phyloP scores from a whole-genome alignment of 176 grass and related monocot species.

The Oryza coarctata region DNA sequence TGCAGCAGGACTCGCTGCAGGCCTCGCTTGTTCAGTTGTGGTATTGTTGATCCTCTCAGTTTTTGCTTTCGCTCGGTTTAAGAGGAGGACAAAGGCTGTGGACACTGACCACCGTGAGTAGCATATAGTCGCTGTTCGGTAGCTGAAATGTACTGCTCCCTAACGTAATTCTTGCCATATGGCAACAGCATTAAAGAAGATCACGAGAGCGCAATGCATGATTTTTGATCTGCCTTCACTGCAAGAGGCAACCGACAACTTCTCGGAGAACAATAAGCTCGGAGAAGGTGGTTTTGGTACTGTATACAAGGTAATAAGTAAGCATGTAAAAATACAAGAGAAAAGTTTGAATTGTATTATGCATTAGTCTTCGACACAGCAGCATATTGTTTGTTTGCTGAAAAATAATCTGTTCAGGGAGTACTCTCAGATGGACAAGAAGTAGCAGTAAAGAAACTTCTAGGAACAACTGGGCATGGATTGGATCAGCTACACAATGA shows the following conservation, averaged over 20 bases:
- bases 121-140: neutral
- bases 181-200: conserved; percentile 17
- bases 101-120: conserved; percentile 8
- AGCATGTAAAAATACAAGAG: too few relatives aligned
- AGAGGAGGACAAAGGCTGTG: conserved; percentile 21
- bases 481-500: conserved; percentile 35
- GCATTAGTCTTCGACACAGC: neutral
- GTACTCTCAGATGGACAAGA: conserved; percentile 36
- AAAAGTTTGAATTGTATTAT: neutral
- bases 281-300: conserved; percentile 46
- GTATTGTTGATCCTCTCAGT: neutral
- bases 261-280: conserved; percentile 42
- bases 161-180: neutral
- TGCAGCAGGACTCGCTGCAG: conserved; percentile 3
- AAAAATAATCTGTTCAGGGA: conserved; percentile 6
- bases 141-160: neutral
- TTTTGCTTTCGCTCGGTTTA: neutral
- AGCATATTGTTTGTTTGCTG: neutral
- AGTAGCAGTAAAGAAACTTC: conserved; percentile 50
- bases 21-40: neutral
- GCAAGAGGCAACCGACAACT: conserved; percentile 40
- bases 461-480: conserved; percentile 26
- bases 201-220: conserved; percentile 26
- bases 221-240: conserved; percentile 41
- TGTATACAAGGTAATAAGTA: conserved; percentile 48